These are phyloP conservation scores for Macadamia tetraphylla DNA, from an alignment of 164 flowering plant genomes.

Conservation along the genomic window DNA sequence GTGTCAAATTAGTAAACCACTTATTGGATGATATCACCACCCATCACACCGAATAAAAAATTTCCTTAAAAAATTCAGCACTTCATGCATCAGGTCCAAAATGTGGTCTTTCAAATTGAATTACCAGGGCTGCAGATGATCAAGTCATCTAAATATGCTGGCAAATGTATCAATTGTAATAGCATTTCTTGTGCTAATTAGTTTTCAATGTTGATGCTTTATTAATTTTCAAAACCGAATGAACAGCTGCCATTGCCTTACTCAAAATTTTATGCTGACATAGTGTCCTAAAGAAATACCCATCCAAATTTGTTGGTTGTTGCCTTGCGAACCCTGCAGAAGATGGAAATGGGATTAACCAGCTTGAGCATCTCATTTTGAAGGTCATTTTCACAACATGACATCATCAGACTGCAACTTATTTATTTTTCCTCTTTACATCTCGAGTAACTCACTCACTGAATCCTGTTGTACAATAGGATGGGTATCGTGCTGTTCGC, in stretches of 20 bases:
- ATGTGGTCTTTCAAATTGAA: not conserved
- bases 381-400: constrained; percentile 35
- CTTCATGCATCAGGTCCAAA: not conserved
- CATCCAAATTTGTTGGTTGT: constrained; percentile 84
- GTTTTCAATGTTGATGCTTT: not conserved
- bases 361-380: constrained; percentile 63
- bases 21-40: no score
- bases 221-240: not conserved
- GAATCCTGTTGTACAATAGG: constrained; percentile 36
- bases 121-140: not conserved
- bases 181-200: no score
- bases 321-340: constrained; percentile 96
- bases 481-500: constrained; percentile 86
- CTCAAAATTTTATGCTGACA: not conserved
- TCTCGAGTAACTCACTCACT: not conserved
- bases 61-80: no score
- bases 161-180: no score
- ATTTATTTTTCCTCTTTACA: not conserved
- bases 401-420: constrained; percentile 1
- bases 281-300: constrained; percentile 74
- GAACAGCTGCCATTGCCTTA: not conserved
- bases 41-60: no score
- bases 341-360: constrained; percentile 75
- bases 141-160: not conserved
- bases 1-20: no score